phyloP scores from a whole-genome alignment of 2,329 filamentous ascomycete genomes.

The Alternaria sp. region DNA sequence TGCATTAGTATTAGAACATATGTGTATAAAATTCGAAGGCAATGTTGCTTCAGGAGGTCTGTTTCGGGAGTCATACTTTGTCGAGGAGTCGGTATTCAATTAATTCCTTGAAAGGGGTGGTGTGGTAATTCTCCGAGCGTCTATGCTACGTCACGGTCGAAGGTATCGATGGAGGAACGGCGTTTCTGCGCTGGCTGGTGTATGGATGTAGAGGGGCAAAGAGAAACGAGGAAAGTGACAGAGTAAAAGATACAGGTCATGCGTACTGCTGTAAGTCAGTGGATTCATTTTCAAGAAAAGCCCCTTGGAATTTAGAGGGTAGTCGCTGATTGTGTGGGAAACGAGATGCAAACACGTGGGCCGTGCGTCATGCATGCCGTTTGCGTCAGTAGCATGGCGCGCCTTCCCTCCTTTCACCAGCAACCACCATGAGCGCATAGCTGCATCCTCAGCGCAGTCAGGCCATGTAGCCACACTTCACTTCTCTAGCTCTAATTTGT shows the following conservation, averaged over 20 bases:
- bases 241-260: not conserved
- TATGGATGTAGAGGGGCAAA: not conserved
- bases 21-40: not conserved
- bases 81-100: not conserved
- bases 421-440: constrained; percentile 15
- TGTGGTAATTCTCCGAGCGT: not conserved
- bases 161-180: not conserved
- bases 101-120: not conserved
- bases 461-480: constrained; percentile 25
- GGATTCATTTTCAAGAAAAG: not conserved
- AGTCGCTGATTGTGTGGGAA: not conserved
- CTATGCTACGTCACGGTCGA: not conserved
- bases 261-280: not conserved
- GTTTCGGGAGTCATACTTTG: not conserved
- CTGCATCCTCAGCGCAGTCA: constrained; percentile 13
- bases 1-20: not conserved
- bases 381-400: constrained; percentile 29
- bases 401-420: constrained; percentile 17
- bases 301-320: not conserved
- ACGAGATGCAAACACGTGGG: constrained; percentile 20
- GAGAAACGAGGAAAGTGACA: not conserved
- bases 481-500: constrained; percentile 29
- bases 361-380: constrained; percentile 21
- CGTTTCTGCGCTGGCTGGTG: not conserved
- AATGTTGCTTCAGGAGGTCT: not conserved